Percentiles rank a stretch among this genome's conserved stretches.
Conservation (phyloP, 1,284 basidiomycete genomes). For the Fomitopsis pinicola region DNA sequence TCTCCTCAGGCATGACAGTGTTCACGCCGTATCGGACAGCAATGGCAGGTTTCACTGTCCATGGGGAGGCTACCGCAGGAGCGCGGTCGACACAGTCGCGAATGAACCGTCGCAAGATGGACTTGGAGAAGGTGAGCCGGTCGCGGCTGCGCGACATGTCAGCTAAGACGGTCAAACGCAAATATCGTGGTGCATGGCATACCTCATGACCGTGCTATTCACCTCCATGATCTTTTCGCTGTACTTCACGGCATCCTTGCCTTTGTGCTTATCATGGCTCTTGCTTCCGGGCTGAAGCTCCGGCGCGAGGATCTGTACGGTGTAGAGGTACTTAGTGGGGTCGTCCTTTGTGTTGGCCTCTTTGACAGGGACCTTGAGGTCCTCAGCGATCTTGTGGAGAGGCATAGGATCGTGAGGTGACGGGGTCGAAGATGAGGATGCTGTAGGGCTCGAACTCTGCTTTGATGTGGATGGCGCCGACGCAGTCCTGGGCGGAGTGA, state of each 20-base stretch:
- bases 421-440: conserved; percentile 27
- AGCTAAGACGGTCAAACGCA: background rate
- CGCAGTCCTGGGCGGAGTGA: conserved; percentile 54
- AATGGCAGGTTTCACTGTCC: conserved; percentile 87
- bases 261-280: conserved; percentile 41
- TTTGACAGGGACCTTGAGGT: conserved; percentile 73
- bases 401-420: conserved; percentile 22
- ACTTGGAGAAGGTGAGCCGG: conserved; percentile 92
- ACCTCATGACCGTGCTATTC: conserved; percentile 78
- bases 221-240: conserved; percentile 79
- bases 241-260: conserved; percentile 45
- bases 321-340: conserved; percentile 83
- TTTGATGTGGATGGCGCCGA: conserved; percentile 17
- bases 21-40: conserved; percentile 83
- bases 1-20: conserved; percentile 80
- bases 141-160: conserved; percentile 65
- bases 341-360: conserved; percentile 75
- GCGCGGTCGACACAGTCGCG: conserved; percentile 92
- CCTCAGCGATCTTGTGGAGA: conserved; percentile 69
- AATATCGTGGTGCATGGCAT: conserved; percentile 15
- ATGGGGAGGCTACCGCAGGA: conserved; percentile 87
- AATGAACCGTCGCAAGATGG: conserved; percentile 93
- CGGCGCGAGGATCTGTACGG: conserved; percentile 79
- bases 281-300: conserved; percentile 67
- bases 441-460: conserved; percentile 15